A percentile compares a stretch with the other conserved stretches of the same genome.
Conservation (phyloP, 768 basidiomycete species). For the Lactarius sp. region DNA sequence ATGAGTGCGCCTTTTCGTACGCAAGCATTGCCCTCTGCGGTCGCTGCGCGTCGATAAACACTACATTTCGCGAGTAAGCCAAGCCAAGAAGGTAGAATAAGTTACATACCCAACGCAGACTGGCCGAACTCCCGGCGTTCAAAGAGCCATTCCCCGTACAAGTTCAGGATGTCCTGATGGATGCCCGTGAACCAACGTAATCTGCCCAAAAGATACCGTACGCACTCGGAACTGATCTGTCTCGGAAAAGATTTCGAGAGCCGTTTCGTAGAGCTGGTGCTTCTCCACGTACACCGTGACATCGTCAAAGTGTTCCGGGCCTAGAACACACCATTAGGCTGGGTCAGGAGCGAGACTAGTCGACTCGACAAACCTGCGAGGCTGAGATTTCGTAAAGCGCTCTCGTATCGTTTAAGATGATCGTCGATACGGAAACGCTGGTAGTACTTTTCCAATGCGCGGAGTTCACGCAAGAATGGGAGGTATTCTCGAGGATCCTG, state of each 20-base stretch:
- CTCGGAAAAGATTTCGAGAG: slow-evolving; percentile 67
- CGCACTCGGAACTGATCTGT: slow-evolving; percentile 60
- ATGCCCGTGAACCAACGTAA: background rate
- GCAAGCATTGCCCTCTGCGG: slow-evolving; percentile 76
- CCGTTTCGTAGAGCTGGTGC: slow-evolving; percentile 69
- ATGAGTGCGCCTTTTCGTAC: slow-evolving; percentile 81
- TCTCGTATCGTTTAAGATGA: slow-evolving; percentile 70
- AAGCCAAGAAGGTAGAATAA: too few species aligned
- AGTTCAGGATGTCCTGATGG: slow-evolving; percentile 54
- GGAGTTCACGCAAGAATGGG: slow-evolving; percentile 89
- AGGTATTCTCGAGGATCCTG: slow-evolving; percentile 98
- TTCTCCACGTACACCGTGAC: slow-evolving; percentile 73
- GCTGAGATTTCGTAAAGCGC: slow-evolving; percentile 69
- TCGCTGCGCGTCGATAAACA: slow-evolving; percentile 64
- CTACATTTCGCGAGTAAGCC: slow-evolving; percentile 36
- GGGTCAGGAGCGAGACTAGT: background rate
- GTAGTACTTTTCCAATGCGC: slow-evolving; percentile 71
- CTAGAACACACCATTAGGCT: slow-evolving; percentile 34
- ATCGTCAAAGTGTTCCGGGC: slow-evolving; percentile 68
- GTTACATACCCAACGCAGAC: slow-evolving; percentile 65
- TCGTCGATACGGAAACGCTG: slow-evolving; percentile 92
- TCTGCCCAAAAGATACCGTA: background rate
- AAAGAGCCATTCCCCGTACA: slow-evolving; percentile 86
- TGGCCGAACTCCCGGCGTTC: slow-evolving; percentile 79
- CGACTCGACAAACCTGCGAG: slow-evolving; percentile 49